Conservation (phyloP, 139 green algal genomes). For the Chlamydomonas applanata region DNA sequence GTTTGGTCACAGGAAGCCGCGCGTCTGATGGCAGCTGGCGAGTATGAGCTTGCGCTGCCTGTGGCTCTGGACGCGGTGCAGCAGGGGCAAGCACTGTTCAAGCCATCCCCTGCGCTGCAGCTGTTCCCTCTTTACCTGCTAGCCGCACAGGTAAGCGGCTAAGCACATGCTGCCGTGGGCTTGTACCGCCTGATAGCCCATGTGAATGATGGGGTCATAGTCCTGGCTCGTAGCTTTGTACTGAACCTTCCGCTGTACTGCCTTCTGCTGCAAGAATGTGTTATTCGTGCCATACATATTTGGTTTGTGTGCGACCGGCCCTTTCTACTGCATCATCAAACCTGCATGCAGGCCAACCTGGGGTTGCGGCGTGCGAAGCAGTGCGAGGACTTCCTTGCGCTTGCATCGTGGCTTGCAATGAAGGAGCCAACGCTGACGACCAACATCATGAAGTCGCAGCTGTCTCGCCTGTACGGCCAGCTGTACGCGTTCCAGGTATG, state of each 20-base stretch:
- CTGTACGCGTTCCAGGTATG: slow-evolving; percentile 71
- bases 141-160: slow-evolving; percentile 58
- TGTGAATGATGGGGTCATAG: not conserved
- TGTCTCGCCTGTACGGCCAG: slow-evolving; percentile 77
- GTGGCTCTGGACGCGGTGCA: slow-evolving; percentile 73
- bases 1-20: slow-evolving; percentile 65
- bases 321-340: not conserved
- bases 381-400: slow-evolving; percentile 76
- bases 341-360: slow-evolving; percentile 51
- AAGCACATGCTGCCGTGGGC: not conserved
- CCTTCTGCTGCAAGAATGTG: no score
- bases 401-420: slow-evolving; percentile 75
- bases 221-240: not conserved
- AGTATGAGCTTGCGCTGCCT: slow-evolving; percentile 77
- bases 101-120: slow-evolving; percentile 68
- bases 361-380: slow-evolving; percentile 63
- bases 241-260: no score
- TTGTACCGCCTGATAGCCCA: not conserved
- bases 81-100: slow-evolving; percentile 77
- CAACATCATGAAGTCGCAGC: slow-evolving; percentile 75
- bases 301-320: no score
- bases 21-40: slow-evolving; percentile 68
- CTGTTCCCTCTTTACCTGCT: slow-evolving; percentile 83
- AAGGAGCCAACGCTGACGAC: slow-evolving; percentile 68
- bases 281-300: no score